Conservation (phyloP, 345 rosid genomes). For the Linum lewisii region DNA sequence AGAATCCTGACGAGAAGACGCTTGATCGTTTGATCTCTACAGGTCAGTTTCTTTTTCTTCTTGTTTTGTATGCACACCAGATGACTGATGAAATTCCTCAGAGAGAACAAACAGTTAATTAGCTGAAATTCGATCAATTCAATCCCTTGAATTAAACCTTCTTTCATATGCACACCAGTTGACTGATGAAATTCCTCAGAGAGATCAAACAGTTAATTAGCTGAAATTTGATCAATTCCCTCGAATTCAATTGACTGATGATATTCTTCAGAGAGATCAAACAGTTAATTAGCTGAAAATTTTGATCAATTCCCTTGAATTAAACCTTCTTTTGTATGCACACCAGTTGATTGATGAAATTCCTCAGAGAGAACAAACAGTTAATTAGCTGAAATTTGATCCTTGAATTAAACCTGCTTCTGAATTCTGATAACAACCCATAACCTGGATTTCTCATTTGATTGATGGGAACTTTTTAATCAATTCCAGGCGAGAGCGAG, state of each 20-base stretch:
- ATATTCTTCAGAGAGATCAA: neutral
- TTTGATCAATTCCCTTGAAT: too few species aligned
- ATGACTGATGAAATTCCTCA: neutral
- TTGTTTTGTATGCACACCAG: neutral
- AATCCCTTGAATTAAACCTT: too few species aligned
- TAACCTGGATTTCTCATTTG: neutral
- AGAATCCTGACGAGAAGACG: constrained; percentile 70
- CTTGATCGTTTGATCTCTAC: constrained; percentile 84
- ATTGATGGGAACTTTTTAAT: neutral
- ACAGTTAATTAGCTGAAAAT: too few species aligned
- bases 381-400: too few species aligned
- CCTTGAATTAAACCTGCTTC: too few species aligned
- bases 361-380: neutral
- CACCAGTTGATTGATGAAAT: neutral
- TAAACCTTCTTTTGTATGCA: neutral
- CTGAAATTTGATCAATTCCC: neutral
- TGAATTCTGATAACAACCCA: too few species aligned
- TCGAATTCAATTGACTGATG: neutral
- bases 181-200: neutral
- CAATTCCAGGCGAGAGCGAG: constrained; percentile 72
- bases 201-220: neutral
- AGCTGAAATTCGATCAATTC: neutral
- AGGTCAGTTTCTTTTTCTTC: constrained; percentile 29
- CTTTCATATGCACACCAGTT: neutral
- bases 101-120: neutral